phyloP scores from a whole-genome alignment of 257 asterid genomes.

The Hygrophila difformis region DNA sequence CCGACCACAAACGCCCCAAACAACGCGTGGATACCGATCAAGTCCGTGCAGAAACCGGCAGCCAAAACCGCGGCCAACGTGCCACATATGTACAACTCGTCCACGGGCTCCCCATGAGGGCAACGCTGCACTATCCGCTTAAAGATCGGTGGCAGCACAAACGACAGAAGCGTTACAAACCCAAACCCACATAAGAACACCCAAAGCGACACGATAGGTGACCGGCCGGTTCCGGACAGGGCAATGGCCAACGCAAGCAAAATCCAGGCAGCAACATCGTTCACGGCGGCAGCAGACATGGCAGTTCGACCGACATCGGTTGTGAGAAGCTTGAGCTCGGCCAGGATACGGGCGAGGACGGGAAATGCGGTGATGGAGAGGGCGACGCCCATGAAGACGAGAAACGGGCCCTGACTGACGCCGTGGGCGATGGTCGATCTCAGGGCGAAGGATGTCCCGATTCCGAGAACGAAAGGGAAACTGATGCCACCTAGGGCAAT shows the following conservation, averaged over 20 bases:
- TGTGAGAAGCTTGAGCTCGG: conserved; percentile 1
- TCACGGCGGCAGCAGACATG: conserved; percentile 1
- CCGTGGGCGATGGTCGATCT: too few relatives aligned
- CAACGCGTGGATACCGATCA: background rate
- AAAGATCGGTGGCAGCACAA: background rate
- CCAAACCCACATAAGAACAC: background rate
- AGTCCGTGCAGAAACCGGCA: background rate
- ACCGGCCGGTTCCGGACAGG: background rate
- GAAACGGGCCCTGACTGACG: too few relatives aligned
- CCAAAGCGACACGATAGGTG: background rate
- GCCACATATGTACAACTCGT: background rate
- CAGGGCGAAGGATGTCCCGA: too few relatives aligned
- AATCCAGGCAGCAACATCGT: background rate
- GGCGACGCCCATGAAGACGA: too few relatives aligned
- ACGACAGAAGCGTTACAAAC: background rate
- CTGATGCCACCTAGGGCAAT: too few relatives aligned
- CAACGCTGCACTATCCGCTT: background rate
- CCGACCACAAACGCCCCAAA: background rate
- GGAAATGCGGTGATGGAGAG: too few relatives aligned
- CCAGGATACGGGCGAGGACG: too few relatives aligned
- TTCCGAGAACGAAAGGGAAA: too few relatives aligned
- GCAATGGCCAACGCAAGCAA: too few relatives aligned
- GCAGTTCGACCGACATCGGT: background rate
- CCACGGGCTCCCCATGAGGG: background rate
- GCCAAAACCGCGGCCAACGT: background rate